Evolutionary conservation across 768 basidiomycete species (phyloP), one percentile per base, ranked within the genome.

Genomic region (Amylocystis lapponica): DNA sequence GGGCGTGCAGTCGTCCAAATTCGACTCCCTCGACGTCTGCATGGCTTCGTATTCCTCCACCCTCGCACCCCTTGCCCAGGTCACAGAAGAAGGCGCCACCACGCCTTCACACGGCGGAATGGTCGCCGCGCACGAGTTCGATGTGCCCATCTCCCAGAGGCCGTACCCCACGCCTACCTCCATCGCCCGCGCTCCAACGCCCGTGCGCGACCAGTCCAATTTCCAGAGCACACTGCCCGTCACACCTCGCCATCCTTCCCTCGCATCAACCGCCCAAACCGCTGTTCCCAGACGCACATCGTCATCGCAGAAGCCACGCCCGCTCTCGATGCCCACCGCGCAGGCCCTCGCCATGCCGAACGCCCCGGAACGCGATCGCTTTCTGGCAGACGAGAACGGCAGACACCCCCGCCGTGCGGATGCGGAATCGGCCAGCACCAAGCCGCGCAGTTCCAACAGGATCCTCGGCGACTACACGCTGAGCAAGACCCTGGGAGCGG

Each of bases 401-500:
- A n/a, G n/a, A n/a, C 52, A 58, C 17, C 52, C 52, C 26, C 42
- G 41, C 22, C 43, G 39, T 31, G 38, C 40, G 42, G 33, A 41
- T 20, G 56, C 50, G 25, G 29, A 48, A 39, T 40, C 56, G 33
- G 41, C 55, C 17, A 46, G 50, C 48, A n/a, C n/a, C n/a, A 62
- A 55, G 43, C 36, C 56, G 27, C 55, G 64, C 38, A 57, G 61
- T 32, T 62, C 63, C 31, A 66, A 69, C 54, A 66, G 85, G 64
- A 72, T 90, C 46, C 71, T 99, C 13, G 95, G 94, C 25, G 92
- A 97, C 61, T 99, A 96, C 69, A 88, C 88, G 47, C 78, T 99
- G 53, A 87, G 87, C 58, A 98, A 97, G 76, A 96, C 95, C 4
- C 75, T 99, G 31, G 95, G 95, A 20, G 95, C 94, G 17, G 95